Conservation (phyloP, 106 monocot species). For the Narthecium ossifragum region DNA sequence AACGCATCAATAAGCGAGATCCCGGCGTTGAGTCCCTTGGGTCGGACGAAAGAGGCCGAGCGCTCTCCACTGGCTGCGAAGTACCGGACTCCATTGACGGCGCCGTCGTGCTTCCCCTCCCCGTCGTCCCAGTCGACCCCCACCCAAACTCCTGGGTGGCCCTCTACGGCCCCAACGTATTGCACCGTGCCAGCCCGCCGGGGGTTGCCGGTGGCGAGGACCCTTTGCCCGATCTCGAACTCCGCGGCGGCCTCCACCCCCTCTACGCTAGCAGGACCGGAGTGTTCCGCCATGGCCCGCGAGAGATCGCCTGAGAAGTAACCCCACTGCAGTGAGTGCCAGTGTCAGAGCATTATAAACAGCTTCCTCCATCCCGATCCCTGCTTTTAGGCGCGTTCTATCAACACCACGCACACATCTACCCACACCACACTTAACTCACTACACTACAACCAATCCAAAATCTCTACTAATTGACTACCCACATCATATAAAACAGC, state of each 20-base stretch:
- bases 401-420: no score
- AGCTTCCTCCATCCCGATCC: no score
- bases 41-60: constrained; percentile 76
- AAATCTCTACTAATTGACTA: no score
- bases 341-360: no score
- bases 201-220: constrained; percentile 59
- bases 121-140: constrained; percentile 92
- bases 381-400: no score
- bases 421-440: no score
- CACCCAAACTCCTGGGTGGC: constrained; percentile 55
- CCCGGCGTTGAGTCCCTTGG: constrained; percentile 51
- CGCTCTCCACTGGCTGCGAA: constrained; percentile 38
- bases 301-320: no score
- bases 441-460: no score
- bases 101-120: constrained; percentile 81
- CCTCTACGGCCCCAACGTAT: constrained; percentile 62
- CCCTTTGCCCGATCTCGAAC: constrained; percentile 52
- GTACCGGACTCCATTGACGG: constrained; percentile 50
- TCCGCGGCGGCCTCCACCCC: constrained; percentile 5
- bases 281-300: neutral
- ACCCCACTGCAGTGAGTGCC: no score
- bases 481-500: no score
- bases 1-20: constrained; percentile 57
- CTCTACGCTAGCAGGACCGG: no score
- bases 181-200: constrained; percentile 62